Base-by-base conservation (phyloP, 2,329 filamentous ascomycete genomes). In the Arthroderma uncinatum region DNA sequence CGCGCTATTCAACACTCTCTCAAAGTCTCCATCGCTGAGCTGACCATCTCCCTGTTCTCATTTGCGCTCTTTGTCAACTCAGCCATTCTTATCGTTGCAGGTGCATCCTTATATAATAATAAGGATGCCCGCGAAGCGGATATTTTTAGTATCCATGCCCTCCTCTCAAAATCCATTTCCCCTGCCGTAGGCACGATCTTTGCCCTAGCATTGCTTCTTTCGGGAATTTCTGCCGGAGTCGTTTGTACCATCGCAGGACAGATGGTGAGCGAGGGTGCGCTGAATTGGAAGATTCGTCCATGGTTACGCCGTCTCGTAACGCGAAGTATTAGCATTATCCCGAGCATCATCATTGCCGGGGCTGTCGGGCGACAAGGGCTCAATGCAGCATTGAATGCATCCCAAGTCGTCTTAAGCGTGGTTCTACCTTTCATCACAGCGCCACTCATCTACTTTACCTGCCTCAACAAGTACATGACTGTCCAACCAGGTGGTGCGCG, bases 181-280 rank as follows among this genome's bases (percentile, higher is more conserved):
- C 83, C 84, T 0, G 86, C 81, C 0, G 90, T 89, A 0, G 90
- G 88, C 1, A 87, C 86, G 2, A 76, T 95, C n/a, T 95, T 95
- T 62, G 88, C 88, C 0, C 76, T 94, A 1, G 88, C 89, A 0
- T 75, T 95, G 0, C 79, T 95, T 0, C 80, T 94, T 0, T 91
- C 86, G 0, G 89, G 89, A 7, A 80, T 89, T 10, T 88, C 84
- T 0, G 89, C 89, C 0, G 89, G 89, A 4, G 88, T 95, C 36
- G 85, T 94, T 1, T 94, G 89, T 73, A 95, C 90, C 1, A 93
- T 95, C 63, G 82, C 89, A 0, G 89, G 89, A 0, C 89, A 95
- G 69, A 93, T 95, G 84, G 85, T 95, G 21, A 85, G 83, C 61
- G 89, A 94, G 69, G 89, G 89, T 5, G 87, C 89, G 60, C 70